Conservation (phyloP, 352 stramenopile genomes). For the Phytophthora podocarpi region DNA sequence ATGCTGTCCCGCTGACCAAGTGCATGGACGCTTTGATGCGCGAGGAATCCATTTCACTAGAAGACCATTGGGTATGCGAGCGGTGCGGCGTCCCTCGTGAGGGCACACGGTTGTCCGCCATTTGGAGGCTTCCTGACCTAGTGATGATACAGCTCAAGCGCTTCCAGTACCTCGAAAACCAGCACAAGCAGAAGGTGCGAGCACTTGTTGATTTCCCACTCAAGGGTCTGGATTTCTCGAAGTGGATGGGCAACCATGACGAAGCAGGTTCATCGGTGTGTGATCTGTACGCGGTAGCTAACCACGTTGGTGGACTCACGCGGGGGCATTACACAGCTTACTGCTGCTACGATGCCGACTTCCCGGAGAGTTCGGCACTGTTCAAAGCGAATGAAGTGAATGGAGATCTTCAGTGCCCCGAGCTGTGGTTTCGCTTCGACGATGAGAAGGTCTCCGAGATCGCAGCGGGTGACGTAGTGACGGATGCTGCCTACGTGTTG, state of each 20-base stretch:
- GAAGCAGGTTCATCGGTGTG: conserved; percentile 63
- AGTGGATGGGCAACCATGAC: conserved; percentile 61
- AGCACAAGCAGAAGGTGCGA: conserved; percentile 84
- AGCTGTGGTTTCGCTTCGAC: conserved; percentile 86
- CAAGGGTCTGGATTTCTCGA: conserved; percentile 78
- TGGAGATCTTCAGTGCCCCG: conserved; percentile 49
- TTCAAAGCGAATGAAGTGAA: conserved; percentile 41
- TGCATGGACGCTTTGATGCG: conserved; percentile 81
- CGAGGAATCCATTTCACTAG: conserved; percentile 69
- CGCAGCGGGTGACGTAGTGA: conserved; percentile 67
- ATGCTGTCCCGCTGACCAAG: conserved; percentile 53
- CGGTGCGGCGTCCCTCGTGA: conserved; percentile 64
- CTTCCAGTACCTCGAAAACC: conserved; percentile 88
- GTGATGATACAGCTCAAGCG: conserved; percentile 91
- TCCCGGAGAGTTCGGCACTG: conserved; percentile 59
- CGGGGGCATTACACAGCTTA: conserved; percentile 95
- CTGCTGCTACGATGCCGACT: conserved; percentile 76
- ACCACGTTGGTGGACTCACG: conserved; percentile 96
- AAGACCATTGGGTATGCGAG: conserved; percentile 81
- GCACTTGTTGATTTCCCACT: conserved; percentile 83
- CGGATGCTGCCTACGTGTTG: conserved; percentile 90
- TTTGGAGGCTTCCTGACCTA: conserved; percentile 80
- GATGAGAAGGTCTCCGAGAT: conserved; percentile 85
- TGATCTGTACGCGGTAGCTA: conserved; percentile 97
- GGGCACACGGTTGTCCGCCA: conserved; percentile 59